These are phyloP conservation scores for Schizophyllum commune DNA, from an alignment of 1,284 basidiomycete genomes.

Conservation along the genomic window DNA sequence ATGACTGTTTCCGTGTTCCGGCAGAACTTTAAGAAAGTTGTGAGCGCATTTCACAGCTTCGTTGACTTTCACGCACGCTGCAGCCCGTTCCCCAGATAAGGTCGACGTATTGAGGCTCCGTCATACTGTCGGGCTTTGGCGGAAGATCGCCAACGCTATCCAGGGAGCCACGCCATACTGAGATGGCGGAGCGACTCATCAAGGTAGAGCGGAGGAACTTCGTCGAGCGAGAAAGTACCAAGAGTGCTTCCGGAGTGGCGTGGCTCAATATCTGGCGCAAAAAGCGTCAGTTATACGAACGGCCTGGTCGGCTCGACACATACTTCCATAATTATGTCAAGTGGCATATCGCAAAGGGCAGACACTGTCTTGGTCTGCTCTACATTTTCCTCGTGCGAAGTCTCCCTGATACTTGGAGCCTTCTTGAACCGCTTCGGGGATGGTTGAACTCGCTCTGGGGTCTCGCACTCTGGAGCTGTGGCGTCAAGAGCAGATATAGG, in stretches of 20 bases:
- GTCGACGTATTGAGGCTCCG: background rate
- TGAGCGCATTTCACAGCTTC: background rate
- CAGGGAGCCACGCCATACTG: background rate
- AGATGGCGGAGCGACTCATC: background rate
- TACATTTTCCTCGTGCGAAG: too few species aligned
- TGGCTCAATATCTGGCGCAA: too few species aligned
- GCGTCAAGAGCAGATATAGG: too few species aligned
- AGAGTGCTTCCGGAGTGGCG: background rate
- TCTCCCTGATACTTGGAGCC: too few species aligned
- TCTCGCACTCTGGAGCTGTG: too few species aligned
- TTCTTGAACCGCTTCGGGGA: too few species aligned
- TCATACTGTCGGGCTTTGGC: background rate
- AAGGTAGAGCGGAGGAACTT: background rate
- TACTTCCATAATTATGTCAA: too few species aligned
- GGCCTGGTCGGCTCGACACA: too few species aligned
- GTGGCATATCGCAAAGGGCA: too few species aligned
- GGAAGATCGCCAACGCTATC: background rate
- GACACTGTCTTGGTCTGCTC: too few species aligned
- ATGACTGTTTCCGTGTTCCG: background rate
- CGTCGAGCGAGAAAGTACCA: background rate
- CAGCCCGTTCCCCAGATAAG: background rate
- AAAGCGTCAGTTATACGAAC: too few species aligned
- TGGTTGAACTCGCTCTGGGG: too few species aligned
- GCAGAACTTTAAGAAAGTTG: background rate
- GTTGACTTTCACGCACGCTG: background rate